phyloP scores from a whole-genome alignment of 257 asterid species.

The Petunia secreta region DNA sequence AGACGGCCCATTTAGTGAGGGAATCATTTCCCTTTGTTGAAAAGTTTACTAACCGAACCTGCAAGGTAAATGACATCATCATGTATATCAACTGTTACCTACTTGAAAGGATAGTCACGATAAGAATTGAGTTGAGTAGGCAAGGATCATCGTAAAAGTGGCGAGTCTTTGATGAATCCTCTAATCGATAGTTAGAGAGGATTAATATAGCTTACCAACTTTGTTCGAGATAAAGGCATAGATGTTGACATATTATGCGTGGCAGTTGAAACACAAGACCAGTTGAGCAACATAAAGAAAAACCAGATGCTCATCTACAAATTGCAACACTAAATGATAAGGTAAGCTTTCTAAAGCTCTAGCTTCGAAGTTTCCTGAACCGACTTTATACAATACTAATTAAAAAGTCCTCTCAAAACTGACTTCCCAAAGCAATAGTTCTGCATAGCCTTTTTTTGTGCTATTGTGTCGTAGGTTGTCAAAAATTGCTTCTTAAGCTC shows the following conservation, averaged over 20 bases:
- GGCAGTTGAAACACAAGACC: slow-evolving; percentile 26
- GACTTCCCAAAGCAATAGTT: neutral
- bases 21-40: slow-evolving; percentile 66
- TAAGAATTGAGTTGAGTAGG: neutral
- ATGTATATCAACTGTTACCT: slow-evolving; percentile 10
- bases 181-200: neutral
- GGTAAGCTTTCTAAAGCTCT: slow-evolving; percentile 7
- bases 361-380: slow-evolving; percentile 1
- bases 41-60: slow-evolving; percentile 70
- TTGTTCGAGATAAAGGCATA: neutral
- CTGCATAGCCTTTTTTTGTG: slow-evolving; percentile 2
- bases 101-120: slow-evolving; percentile 17
- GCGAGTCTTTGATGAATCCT: neutral
- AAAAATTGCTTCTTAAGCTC: slow-evolving; percentile 11
- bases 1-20: slow-evolving; percentile 69
- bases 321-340: neutral
- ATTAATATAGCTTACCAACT: neutral
- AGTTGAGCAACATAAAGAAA: slow-evolving; percentile 20
- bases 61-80: slow-evolving; percentile 40
- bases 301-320: neutral
- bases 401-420: slow-evolving; percentile 4
- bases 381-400: neutral
- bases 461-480: neutral
- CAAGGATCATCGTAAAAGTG: neutral
- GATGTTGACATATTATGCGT: slow-evolving; percentile 9